Base-by-base conservation (phyloP, 768 basidiomycete genomes). In the Russula brevipes region DNA sequence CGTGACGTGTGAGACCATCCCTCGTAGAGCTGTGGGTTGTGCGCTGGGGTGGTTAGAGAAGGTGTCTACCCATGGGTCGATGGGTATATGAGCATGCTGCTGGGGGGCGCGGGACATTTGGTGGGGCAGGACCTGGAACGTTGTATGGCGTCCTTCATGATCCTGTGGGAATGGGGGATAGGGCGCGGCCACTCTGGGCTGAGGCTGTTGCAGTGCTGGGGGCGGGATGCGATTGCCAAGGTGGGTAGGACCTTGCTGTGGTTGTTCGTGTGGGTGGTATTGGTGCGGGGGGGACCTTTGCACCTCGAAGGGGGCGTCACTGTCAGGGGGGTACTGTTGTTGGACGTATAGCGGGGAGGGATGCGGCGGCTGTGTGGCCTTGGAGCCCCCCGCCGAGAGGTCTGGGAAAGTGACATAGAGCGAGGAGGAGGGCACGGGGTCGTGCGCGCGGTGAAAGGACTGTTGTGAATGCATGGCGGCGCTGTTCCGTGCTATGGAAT, bases 121-220 rank as follows among this genome's bases (percentile, higher is more conserved):
- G 8, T 41, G 50, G 41, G 54, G n/a, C 33, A 44, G 36, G 24
- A 2, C 47, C 12, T 64, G 63, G 38, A 17, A 14, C 5, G 49
- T 17, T n/a, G 41, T n/a, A 36, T 45, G 39, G 41, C 51, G 8
- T n/a, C 46, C 41, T 35, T 42, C 63, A 5, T 60, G 46, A 3
- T 19, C 39, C n/a, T 60, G 63, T 45, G 58, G 58, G 46, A 64
- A 60, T 55, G 33, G 2, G 38, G 58, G 6, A 17, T 55, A 38
- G 3, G 53, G n/a, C 42, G 54, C 57, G 35, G 58, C 54, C 30
- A 5, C 58, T 24, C 52, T 46, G 31, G 63, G 58, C 17, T 55
- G 63, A 9, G 53, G 58, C 46, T 59, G 53, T 59, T 59, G 57
- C 24, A 54, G 31, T 10, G 45, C 36, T 54, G 46, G 52, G 11